A percentile compares a stretch with the other conserved stretches of the same genome.
These are phyloP conservation scores for Ilyonectria robusta DNA, from an alignment of 2,329 filamentous ascomycete genomes.

Conservation along the genomic window DNA sequence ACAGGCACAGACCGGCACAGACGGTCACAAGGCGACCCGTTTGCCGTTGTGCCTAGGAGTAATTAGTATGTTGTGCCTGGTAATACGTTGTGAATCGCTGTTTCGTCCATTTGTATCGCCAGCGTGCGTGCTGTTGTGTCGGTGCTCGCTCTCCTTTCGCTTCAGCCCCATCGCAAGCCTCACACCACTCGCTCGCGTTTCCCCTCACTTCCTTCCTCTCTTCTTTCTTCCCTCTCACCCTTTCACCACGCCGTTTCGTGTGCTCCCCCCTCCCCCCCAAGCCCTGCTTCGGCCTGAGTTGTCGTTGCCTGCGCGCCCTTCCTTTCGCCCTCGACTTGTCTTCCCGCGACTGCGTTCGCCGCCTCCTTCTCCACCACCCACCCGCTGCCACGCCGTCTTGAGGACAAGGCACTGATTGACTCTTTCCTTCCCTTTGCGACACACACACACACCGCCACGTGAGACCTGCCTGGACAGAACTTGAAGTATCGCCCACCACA, in stretches of 20 bases:
- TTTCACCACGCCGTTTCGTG: constrained; percentile 33
- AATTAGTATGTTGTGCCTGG: background rate
- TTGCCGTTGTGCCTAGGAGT: background rate
- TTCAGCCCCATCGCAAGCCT: constrained; percentile 19
- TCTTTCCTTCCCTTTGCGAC: constrained; percentile 29
- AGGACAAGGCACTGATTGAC: constrained; percentile 32
- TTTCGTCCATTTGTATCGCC: constrained; percentile 21
- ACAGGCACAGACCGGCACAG: background rate
- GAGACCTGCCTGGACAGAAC: constrained; percentile 25
- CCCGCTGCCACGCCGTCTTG: constrained; percentile 28
- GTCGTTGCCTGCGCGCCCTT: constrained; percentile 44
- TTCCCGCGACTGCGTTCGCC: constrained; percentile 12
- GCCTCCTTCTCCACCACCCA: constrained; percentile 22
- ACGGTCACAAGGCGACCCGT: constrained; percentile 1
- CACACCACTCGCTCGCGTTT: constrained; percentile 10
- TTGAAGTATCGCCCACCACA: constrained; percentile 14
- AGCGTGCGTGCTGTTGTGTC: background rate
- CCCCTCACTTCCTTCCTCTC: constrained; percentile 19
- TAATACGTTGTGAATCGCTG: constrained; percentile 6
- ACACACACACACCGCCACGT: constrained; percentile 27
- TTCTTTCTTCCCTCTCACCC: constrained; percentile 28
- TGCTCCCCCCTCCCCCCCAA: constrained; percentile 18
- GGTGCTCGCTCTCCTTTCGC: constrained; percentile 3
- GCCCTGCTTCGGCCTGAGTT: constrained; percentile 41
- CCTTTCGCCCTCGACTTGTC: constrained; percentile 26